Base-by-base conservation (phyloP, 768 basidiomycete species). In the Boletus rubescentipes region DNA sequence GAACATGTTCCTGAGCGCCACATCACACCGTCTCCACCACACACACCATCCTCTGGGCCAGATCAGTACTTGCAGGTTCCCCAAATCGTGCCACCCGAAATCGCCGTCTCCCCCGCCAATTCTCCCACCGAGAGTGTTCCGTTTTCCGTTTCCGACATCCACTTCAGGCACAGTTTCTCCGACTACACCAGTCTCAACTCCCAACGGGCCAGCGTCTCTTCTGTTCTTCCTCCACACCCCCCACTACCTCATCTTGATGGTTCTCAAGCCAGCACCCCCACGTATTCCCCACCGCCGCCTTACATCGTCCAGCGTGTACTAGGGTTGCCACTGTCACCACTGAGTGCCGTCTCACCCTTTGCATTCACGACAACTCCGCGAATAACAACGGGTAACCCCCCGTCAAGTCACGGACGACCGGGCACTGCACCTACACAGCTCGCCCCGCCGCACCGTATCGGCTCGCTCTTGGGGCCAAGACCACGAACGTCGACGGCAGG, bases 111-210 rank as follows among this genome's bases (percentile, higher is more conserved):
- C n/a, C 63, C 66, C 43, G 62, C 75, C 30, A 73, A 69, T 29
- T 83, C 84, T 14, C 82, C 82, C 35, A 79, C 80, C 0, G 80
- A 84, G 43, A 85, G 82, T 52, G 70, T 83, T 35, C 79, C 81
- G 2, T 72, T 80, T 52, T 79, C 81, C 15, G 75, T 80, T n/a
- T 79, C 79, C 15, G 81, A 83, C 11, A 69, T 81, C 31, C 72
- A 78, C 45, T 81, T 81, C 65, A 72, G 78, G 35, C 73, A 77
- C 40, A 79, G 69, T 37, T 61, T 50, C 48, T 70, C 69, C 8
- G 71, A 72, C 32, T 72, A 62, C 45, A 49, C 55, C n/a, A 61
- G 35, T 41, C 37, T 66, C 10, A 70, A 70, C 44, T 71, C 69
- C 15, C 73, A 69, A 18, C 67, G 71, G 29, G 66, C 60, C 0